Evolutionary conservation across 148 eudicot species (phyloP), one percentile per base, ranked within the genome.

Genomic region (Heliosperma pusillum): DNA sequence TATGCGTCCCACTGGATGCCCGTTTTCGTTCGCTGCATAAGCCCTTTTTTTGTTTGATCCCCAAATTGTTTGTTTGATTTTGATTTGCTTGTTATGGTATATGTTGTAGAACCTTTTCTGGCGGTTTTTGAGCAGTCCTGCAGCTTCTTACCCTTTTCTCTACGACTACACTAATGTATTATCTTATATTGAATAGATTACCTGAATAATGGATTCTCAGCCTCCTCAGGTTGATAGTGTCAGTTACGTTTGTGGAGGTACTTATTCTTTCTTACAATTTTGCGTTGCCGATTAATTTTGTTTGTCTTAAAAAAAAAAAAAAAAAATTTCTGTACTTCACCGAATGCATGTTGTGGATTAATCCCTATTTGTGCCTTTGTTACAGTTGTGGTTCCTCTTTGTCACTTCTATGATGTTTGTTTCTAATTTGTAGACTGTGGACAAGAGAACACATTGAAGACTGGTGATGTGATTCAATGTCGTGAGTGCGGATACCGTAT

Each of bases 401-500:
- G 47, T 4, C 21, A n/a, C 10, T 52, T 76, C 16, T 17, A 3
- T 27, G 19, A 7, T 24, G 16, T 55, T 13, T 76, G 13, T 33
- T 65, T 12, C 53, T 13, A 13, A 45, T 57, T 4, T 81, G 70
- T 69, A 92, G 97, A 90, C 73, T 92, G 97, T 67, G 97, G 93
- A 27, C 93, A 90, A 71, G 97, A 92, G 81, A 89, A 92, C 66
- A 92, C 93, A 2, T 71, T 92, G 83, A 92, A 92, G 82, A 76
- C 88, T 5, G 90, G 91, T 36, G 97, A 92, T 70, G 96, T 90
- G 53, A 92, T 92, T 61, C 96, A 92, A 74, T 92, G 97, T 79
- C 86, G 96, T 17, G 96, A 92, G 78, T 92, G 97, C 33, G 96
- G 93, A 24, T 90, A 90, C 56, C 93, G 91, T 53, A 90, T 92